These are phyloP conservation scores for Tylopilus balloui DNA, from an alignment of 768 basidiomycete genomes.

Conservation along the genomic window DNA sequence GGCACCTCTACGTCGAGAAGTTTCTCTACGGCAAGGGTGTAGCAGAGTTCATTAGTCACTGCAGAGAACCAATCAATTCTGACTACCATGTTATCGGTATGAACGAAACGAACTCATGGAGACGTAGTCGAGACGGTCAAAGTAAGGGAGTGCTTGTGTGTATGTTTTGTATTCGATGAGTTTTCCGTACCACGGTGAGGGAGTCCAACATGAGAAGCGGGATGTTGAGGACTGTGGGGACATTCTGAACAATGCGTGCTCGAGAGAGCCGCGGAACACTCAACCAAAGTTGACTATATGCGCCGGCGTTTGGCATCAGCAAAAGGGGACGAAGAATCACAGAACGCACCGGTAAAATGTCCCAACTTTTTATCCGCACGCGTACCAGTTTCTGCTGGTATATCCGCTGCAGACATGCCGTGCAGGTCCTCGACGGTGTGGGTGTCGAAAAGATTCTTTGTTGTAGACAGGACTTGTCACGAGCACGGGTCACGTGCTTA, in stretches of 20 bases:
- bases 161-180: constrained; percentile 99
- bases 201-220: constrained; percentile 95
- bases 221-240: constrained; percentile 74
- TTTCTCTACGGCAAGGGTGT: constrained; percentile 96
- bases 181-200: constrained; percentile 96
- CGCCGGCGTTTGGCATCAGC: constrained; percentile 9
- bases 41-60: constrained; percentile 99
- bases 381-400: constrained; percentile 69
- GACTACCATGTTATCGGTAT: not conserved
- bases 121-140: constrained; percentile 98
- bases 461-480: constrained; percentile 25
- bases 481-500: too few species aligned
- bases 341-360: constrained; percentile 82
- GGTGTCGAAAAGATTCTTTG: constrained; percentile 54
- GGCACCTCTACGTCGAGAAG: constrained; percentile 96
- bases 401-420: constrained; percentile 70
- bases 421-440: constrained; percentile 85
- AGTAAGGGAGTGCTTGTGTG: constrained; percentile 95
- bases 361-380: constrained; percentile 76
- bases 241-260: not conserved
- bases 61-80: constrained; percentile 8
- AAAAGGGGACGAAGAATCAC: not conserved
- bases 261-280: constrained; percentile 15
- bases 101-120: constrained; percentile 82
- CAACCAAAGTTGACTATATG: constrained; percentile 86